These are phyloP conservation scores for Cryptococcus floricola DNA, from an alignment of 1,284 basidiomycete species.

Conservation along the genomic window DNA sequence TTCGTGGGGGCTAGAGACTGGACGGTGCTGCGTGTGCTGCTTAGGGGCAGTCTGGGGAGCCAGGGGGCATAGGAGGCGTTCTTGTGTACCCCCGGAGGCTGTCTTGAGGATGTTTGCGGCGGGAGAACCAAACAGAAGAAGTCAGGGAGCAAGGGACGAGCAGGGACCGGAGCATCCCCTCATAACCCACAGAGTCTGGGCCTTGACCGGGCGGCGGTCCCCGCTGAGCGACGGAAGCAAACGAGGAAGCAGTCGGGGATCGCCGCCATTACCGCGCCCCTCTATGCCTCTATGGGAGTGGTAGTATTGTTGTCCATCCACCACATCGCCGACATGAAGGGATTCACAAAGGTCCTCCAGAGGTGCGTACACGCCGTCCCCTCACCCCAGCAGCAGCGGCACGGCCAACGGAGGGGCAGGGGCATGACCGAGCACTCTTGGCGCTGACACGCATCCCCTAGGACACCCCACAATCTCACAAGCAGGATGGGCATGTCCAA, in stretches of 20 bases:
- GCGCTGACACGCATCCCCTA: constrained; percentile 9
- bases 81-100: too few species aligned
- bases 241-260: not conserved
- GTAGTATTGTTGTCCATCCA: not conserved
- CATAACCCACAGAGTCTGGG: too few species aligned
- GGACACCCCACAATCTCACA: constrained; percentile 83
- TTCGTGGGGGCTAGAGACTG: too few species aligned
- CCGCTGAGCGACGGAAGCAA: not conserved
- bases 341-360: constrained; percentile 52
- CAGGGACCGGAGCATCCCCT: too few species aligned
- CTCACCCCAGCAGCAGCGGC: not conserved
- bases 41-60: too few species aligned
- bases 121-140: too few species aligned
- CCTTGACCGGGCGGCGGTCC: not conserved
- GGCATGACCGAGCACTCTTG: not conserved
- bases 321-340: constrained; percentile 61
- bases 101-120: too few species aligned
- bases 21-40: too few species aligned
- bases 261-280: not conserved
- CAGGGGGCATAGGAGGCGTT: too few species aligned
- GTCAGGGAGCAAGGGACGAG: too few species aligned
- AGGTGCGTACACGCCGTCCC: constrained; percentile 11
- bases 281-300: not conserved
- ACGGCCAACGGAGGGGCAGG: not conserved
- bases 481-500: constrained; percentile 82